Percentiles rank a stretch among this genome's conserved stretches.
Conservation (phyloP, 257 asterid species). For the Ehretia macrophylla region DNA sequence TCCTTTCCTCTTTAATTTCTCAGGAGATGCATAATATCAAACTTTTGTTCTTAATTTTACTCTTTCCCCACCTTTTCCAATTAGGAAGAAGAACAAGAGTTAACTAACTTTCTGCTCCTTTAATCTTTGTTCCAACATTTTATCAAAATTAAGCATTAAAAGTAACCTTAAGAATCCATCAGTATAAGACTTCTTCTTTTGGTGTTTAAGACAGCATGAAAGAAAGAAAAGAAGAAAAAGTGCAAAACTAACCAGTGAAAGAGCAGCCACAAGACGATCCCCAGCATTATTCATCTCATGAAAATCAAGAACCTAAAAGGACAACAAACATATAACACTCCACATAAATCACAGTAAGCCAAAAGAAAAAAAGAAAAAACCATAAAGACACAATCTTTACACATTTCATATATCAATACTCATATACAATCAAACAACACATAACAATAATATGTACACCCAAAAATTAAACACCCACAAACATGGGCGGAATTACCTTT, state of each 20-base stretch:
- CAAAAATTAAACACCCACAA: neutral
- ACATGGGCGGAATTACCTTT: too few relatives aligned
- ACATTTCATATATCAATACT: neutral
- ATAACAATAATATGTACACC: neutral
- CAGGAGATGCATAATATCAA: too few relatives aligned
- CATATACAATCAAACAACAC: too few relatives aligned
- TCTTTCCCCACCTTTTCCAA: too few relatives aligned
- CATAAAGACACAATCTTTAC: slow-evolving; percentile 11
- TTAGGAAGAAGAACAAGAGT: too few relatives aligned
- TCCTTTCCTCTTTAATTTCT: too few relatives aligned
- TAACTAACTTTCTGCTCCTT: too few relatives aligned
- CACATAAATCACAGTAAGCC: neutral
- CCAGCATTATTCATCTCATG: slow-evolving; percentile 83
- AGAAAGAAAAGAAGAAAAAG: neutral
- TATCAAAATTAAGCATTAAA: too few relatives aligned
- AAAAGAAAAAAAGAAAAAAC: slow-evolving; percentile 13
- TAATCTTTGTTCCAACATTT: too few relatives aligned
- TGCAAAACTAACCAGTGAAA: slow-evolving; percentile 55
- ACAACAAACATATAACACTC: slow-evolving; percentile 1
- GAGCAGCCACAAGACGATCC: slow-evolving; percentile 78
- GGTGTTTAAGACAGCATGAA: neutral
- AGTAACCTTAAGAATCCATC: too few relatives aligned
- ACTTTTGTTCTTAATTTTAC: too few relatives aligned
- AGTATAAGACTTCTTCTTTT: neutral
- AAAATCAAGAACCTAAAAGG: slow-evolving; percentile 72